These are phyloP conservation scores for Acer saccharum DNA, from an alignment of 345 rosid species.

Conservation along the genomic window DNA sequence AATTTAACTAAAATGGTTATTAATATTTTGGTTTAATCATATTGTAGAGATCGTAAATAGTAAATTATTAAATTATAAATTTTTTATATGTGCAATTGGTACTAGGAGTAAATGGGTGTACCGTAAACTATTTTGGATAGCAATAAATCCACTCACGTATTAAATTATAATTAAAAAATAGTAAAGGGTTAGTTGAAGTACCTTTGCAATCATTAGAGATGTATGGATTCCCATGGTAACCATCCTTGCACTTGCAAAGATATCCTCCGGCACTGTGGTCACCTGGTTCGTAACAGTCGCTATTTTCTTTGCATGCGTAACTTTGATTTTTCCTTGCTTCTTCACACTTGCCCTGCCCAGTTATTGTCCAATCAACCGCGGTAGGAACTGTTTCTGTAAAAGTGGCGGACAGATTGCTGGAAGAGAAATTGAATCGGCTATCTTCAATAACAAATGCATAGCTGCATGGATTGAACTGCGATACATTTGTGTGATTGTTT, in stretches of 20 bases:
- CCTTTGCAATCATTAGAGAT: neutral
- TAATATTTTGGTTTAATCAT: too few relatives aligned
- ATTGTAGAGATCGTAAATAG: too few relatives aligned
- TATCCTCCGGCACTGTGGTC: conserved; percentile 17
- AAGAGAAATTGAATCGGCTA: conserved; percentile 3
- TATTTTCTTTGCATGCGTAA: neutral
- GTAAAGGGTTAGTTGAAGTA: neutral
- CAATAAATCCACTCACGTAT: too few relatives aligned
- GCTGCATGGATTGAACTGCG: conserved; percentile 17
- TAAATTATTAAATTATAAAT: too few relatives aligned
- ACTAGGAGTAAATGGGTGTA: too few relatives aligned
- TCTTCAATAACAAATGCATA: conserved; percentile 36
- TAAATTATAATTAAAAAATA: too few relatives aligned
- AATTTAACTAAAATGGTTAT: too few relatives aligned
- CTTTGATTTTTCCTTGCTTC: too few relatives aligned
- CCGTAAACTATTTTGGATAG: rapidly evolving
- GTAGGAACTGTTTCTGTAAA: too few relatives aligned
- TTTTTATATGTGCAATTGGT: too few relatives aligned
- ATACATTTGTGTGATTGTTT: neutral
- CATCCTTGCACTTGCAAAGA: conserved; percentile 23
- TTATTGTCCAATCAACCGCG: too few relatives aligned
- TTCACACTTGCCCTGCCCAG: too few relatives aligned
- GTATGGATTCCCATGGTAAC: conserved; percentile 43
- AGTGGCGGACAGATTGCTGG: neutral
- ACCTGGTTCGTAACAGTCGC: neutral